phyloP scores from a whole-genome alignment of 202 grass and related monocot species.

The Elaeis oleifera region DNA sequence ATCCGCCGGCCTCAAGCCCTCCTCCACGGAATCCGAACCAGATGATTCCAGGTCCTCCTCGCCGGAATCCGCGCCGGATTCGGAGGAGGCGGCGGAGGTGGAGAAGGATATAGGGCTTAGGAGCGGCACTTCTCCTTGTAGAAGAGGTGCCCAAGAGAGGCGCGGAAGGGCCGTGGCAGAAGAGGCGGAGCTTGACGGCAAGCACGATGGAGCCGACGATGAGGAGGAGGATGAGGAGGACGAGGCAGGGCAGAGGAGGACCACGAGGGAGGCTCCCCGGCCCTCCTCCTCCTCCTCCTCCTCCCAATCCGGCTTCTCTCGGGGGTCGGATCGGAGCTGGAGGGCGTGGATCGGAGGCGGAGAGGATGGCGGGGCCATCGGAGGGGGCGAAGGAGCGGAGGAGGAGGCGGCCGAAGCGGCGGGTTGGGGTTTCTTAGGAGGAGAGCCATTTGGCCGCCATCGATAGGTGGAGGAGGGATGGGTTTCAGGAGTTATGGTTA shows the following conservation, averaged over 20 bases:
- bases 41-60: background rate
- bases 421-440: background rate
- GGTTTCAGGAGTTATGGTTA: background rate
- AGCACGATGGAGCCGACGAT: conserved; percentile 38
- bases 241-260: conserved; percentile 59
- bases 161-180: conserved; percentile 40
- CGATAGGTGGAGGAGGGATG: background rate
- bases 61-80: background rate
- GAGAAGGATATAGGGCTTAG: conserved; percentile 18
- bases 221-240: conserved; percentile 37
- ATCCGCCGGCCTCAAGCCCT: conserved; percentile 3
- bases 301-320: conserved; percentile 3
- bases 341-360: conserved; percentile 31
- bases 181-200: conserved; percentile 62
- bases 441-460: conserved; percentile 15
- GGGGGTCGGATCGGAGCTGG: conserved; percentile 14
- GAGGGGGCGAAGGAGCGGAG: conserved; percentile 1
- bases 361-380: conserved; percentile 33
- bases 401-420: background rate
- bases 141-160: conserved; percentile 43
- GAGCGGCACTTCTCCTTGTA: conserved; percentile 14
- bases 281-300: background rate
- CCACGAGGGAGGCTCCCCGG: background rate
- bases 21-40: background rate
- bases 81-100: conserved; percentile 2